These are phyloP conservation scores for Tetracladium marchalianum DNA, from an alignment of 495 filamentous ascomycete genomes.

Conservation along the genomic window DNA sequence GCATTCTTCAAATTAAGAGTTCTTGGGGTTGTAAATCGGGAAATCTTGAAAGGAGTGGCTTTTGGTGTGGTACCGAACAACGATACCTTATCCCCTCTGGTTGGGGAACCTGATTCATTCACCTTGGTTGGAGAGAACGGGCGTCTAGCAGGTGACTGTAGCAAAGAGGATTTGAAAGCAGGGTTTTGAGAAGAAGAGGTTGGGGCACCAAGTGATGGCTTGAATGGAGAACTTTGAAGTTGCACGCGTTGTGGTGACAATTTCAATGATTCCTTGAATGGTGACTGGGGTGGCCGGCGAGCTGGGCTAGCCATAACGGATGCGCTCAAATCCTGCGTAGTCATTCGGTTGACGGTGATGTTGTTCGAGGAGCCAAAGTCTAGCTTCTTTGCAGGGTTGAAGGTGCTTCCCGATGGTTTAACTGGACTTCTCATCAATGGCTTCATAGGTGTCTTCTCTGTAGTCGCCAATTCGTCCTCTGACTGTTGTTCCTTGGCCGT, in stretches of 20 bases:
- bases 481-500: conserved; percentile 25
- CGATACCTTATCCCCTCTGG: conserved; percentile 1
- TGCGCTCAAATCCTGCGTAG: conserved; percentile 13
- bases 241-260: conserved; percentile 31
- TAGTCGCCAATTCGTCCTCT: conserved; percentile 43
- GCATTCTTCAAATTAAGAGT: conserved; percentile 14
- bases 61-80: conserved; percentile 13
- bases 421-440: conserved; percentile 38
- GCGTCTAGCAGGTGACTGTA: conserved; percentile 40
- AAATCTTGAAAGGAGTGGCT: conserved; percentile 16
- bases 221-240: conserved; percentile 16
- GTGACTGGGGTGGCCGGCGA: conserved; percentile 32
- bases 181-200: conserved; percentile 11
- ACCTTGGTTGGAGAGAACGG: conserved; percentile 31
- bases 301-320: conserved; percentile 35
- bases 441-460: conserved; percentile 37
- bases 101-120: conserved; percentile 21
- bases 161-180: conserved; percentile 30
- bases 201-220: conserved; percentile 10
- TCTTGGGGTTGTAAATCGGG: conserved; percentile 16
- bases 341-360: conserved; percentile 3
- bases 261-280: conserved; percentile 38
- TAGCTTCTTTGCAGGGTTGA: conserved; percentile 19
- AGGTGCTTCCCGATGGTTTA: conserved; percentile 24
- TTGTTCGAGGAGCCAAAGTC: conserved; percentile 14